Conservation (phyloP, 805 yeast species). For the Candida quercuum region DNA sequence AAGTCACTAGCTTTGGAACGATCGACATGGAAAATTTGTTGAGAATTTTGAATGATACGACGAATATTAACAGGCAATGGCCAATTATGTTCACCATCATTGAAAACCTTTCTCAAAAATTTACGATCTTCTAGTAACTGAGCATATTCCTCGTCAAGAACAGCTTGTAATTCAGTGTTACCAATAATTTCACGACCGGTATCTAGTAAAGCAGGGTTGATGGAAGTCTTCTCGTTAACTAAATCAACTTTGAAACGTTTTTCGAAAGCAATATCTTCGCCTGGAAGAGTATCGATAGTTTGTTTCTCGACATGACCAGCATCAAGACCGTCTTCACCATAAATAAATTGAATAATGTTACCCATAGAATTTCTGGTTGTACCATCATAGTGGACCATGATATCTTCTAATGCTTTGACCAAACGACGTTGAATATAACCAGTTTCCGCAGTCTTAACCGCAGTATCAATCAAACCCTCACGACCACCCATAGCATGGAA, state of each 20-base stretch:
- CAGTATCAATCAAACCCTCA: conserved; percentile 99
- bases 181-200: conserved; percentile 89
- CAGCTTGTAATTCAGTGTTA: conserved; percentile 74
- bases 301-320: conserved; percentile 98
- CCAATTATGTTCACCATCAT: conserved; percentile 94
- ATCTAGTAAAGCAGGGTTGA: conserved; percentile 73
- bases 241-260: conserved; percentile 82
- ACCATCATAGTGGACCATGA: conserved; percentile 97
- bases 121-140: conserved; percentile 75
- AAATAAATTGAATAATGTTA: conserved; percentile 90
- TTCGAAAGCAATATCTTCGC: conserved; percentile 80
- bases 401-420: conserved; percentile 94
- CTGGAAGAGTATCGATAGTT: conserved; percentile 91
- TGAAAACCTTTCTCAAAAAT: conserved; percentile 77
- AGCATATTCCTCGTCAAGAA: conserved; percentile 78
- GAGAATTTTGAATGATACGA: conserved; percentile 95
- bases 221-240: conserved; percentile 57
- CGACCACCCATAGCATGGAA: conserved; percentile 99
- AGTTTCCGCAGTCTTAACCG: conserved; percentile 98
- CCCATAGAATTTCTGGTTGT: conserved; percentile 97
- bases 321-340: conserved; percentile 99
- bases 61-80: conserved; percentile 96
- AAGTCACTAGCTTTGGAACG: conserved; percentile 86
- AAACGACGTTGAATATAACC: conserved; percentile 98
- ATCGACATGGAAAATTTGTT: conserved; percentile 93